These are phyloP conservation scores for Pythium dissimile DNA, from an alignment of 352 stramenopile species.

Conservation along the genomic window DNA sequence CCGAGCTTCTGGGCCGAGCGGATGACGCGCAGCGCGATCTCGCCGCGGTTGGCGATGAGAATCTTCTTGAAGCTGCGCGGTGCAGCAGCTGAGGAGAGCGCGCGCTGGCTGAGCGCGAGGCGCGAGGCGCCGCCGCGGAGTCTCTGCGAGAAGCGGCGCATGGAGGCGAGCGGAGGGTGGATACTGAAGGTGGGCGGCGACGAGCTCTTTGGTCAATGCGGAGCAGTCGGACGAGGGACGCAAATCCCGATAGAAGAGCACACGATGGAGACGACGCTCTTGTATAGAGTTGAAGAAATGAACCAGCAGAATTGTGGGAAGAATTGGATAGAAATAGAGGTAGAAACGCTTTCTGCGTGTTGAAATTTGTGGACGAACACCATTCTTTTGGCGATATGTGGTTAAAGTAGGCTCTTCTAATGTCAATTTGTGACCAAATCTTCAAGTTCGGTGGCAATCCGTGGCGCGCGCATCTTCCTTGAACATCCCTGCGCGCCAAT, in stretches of 20 bases:
- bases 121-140: conserved; percentile 13
- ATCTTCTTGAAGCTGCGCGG: conserved; percentile 83
- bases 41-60: conserved; percentile 88
- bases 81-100: conserved; percentile 25
- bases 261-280: conserved; percentile 19
- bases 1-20: conserved; percentile 82
- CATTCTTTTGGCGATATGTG: no score
- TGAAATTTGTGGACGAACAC: conserved; percentile 22
- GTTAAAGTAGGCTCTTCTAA: no score
- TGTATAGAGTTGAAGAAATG: conserved; percentile 27
- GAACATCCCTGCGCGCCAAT: not conserved
- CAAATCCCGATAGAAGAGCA: conserved; percentile 15
- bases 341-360: conserved; percentile 21
- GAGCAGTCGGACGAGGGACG: not conserved
- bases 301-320: not conserved
- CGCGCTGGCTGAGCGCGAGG: conserved; percentile 15
- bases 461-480: conserved; percentile 5
- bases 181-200: not conserved
- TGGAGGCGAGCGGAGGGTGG: not conserved
- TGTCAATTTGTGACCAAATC: not conserved
- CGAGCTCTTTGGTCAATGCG: conserved; percentile 11
- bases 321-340: conserved; percentile 10
- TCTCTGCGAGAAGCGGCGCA: conserved; percentile 21
- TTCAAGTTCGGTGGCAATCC: conserved; percentile 2
- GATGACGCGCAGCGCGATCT: conserved; percentile 89